Percentiles rank a stretch among this genome's conserved stretches.
Conservation (phyloP, 2,329 filamentous ascomycete genomes). For the Microcyclospora tardicrescens region DNA sequence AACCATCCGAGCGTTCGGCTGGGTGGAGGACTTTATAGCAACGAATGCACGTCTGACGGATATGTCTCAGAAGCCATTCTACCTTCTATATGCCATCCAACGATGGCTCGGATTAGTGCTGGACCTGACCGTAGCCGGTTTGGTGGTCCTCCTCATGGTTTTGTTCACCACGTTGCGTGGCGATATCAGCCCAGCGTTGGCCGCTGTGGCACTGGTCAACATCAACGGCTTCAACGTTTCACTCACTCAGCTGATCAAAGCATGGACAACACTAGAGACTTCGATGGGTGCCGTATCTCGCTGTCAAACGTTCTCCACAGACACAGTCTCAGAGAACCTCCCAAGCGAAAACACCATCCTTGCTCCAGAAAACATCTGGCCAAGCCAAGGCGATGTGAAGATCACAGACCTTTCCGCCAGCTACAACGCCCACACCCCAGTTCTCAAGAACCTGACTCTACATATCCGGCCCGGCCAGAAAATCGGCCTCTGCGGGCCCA, state of each 20-base stretch:
- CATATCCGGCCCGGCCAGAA: constrained; percentile 21
- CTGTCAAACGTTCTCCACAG: not conserved
- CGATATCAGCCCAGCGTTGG: not conserved
- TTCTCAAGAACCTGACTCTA: constrained; percentile 18
- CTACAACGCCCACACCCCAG: not conserved
- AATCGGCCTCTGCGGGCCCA: constrained; percentile 24
- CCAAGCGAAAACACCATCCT: not conserved
- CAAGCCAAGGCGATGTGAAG: not conserved
- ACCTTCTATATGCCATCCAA: constrained; percentile 33
- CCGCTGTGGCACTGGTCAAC: not conserved
- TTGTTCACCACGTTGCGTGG: not conserved
- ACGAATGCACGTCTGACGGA: constrained; percentile 28
- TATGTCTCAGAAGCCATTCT: constrained; percentile 31
- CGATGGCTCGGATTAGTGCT: constrained; percentile 32
- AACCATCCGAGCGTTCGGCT: constrained; percentile 41
- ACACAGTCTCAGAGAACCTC: not conserved
- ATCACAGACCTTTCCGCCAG: not conserved
- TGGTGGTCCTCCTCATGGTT: not conserved
- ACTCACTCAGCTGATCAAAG: not conserved
- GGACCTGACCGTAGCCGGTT: constrained; percentile 17
- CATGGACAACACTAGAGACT: constrained; percentile 3
- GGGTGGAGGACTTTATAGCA: constrained; percentile 27
- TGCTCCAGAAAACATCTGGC: constrained; percentile 1
- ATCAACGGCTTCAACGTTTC: not conserved
- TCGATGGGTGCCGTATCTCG: constrained; percentile 1